Evolutionary conservation across 345 rosid genomes (phyloP).

Genomic region (Bruguiera sexangula): DNA sequence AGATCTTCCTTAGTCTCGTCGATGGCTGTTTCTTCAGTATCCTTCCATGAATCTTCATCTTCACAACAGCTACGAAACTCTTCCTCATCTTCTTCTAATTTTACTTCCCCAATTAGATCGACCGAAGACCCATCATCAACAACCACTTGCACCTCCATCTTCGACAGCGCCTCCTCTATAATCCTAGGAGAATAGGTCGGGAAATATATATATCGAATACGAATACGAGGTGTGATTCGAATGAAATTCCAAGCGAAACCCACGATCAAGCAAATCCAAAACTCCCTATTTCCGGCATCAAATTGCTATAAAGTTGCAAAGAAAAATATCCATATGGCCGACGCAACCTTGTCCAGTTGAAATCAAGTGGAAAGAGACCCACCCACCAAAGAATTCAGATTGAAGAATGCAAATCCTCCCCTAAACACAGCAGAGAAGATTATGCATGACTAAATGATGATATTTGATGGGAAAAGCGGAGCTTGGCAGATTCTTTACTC

Average conservation of each 20-base stretch:
- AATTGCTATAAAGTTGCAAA: background rate
- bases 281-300: slow-evolving; percentile 14
- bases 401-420: slow-evolving; percentile 15
- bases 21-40: slow-evolving; percentile 49
- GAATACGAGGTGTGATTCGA: slow-evolving; percentile 23
- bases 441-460: slow-evolving; percentile 8
- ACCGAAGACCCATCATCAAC: slow-evolving; percentile 33
- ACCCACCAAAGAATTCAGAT: slow-evolving; percentile 7
- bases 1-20: slow-evolving; percentile 40
- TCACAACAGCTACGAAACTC: slow-evolving; percentile 92
- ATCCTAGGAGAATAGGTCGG: background rate
- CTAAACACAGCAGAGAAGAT: slow-evolving; percentile 6
- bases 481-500: too few relatives aligned
- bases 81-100: slow-evolving; percentile 70
- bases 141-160: slow-evolving; percentile 51
- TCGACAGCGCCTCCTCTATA: slow-evolving; percentile 10
- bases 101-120: slow-evolving; percentile 40
- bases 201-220: background rate
- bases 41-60: slow-evolving; percentile 89
- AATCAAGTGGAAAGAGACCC: slow-evolving; percentile 9
- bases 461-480: slow-evolving; percentile 13
- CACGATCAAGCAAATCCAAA: slow-evolving; percentile 24
- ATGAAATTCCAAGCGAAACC: slow-evolving; percentile 19
- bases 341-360: slow-evolving; percentile 4
- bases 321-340: background rate